phyloP scores from a whole-genome alignment of 805 yeast genomes.

The Metschnikowia colocasiae region DNA sequence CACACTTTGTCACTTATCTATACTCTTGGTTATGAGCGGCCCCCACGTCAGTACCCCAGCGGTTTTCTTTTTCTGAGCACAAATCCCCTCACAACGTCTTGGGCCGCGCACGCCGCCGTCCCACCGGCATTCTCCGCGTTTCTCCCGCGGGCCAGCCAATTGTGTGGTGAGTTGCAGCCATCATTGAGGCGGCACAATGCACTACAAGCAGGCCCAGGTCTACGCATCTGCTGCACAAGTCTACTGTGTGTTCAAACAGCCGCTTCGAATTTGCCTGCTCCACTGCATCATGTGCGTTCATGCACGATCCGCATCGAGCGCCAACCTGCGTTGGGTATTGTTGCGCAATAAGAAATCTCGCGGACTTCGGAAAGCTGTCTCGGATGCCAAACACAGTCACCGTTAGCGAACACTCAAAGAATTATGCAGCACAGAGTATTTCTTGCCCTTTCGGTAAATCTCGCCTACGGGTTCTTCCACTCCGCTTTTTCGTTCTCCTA shows the following conservation, averaged over 20 bases:
- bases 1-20: too few relatives aligned
- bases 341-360: slow-evolving; percentile 1
- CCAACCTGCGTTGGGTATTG: background rate
- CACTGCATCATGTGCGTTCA: slow-evolving; percentile 3
- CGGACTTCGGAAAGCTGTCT: slow-evolving; percentile 1
- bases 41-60: background rate
- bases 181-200: too few relatives aligned
- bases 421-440: background rate
- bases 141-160: too few relatives aligned
- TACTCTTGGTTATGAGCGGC: too few relatives aligned
- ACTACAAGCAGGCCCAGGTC: background rate
- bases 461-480: background rate
- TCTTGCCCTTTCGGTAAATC: background rate
- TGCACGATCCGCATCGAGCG: background rate
- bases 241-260: background rate
- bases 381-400: background rate
- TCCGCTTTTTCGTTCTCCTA: too few relatives aligned
- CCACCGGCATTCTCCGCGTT: too few relatives aligned
- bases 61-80: too few relatives aligned
- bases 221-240: background rate
- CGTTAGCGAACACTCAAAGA: background rate
- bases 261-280: background rate
- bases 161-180: background rate
- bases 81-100: too few relatives aligned
- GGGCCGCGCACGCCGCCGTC: too few relatives aligned